Conservation (phyloP, 2,329 filamentous ascomycete species). For the Aureobasidium pullulans region DNA sequence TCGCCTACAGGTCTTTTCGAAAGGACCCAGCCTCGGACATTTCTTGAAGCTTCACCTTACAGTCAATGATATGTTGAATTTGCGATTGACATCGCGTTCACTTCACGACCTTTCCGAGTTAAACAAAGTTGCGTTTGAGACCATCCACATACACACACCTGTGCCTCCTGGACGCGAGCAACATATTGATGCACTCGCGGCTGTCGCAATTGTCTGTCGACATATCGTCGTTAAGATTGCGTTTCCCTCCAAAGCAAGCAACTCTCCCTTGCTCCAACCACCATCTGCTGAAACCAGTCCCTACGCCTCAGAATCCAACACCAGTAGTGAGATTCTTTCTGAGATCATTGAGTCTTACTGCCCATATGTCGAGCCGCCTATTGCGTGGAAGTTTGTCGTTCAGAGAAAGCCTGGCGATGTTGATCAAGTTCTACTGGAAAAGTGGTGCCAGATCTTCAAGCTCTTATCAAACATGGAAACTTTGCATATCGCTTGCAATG, state of each 20-base stretch:
- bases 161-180: background rate
- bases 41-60: background rate
- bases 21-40: background rate
- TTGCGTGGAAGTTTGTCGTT: conserved; percentile 11
- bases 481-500: conserved; percentile 22
- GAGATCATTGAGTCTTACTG: background rate
- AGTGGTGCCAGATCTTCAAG: conserved; percentile 21
- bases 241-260: background rate
- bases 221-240: background rate
- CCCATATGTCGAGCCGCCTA: background rate
- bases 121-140: background rate
- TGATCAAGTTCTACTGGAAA: background rate
- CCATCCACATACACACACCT: conserved; percentile 7
- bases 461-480: conserved; percentile 16
- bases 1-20: background rate
- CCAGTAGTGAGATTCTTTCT: background rate
- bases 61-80: background rate
- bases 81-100: background rate
- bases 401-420: background rate
- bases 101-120: background rate
- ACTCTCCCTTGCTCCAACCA: background rate
- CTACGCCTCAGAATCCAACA: background rate
- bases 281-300: background rate
- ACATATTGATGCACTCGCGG: background rate
- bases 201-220: background rate